Conservation (phyloP, 176 grass and related monocot genomes). For the Dendrocalamus sinicus region DNA sequence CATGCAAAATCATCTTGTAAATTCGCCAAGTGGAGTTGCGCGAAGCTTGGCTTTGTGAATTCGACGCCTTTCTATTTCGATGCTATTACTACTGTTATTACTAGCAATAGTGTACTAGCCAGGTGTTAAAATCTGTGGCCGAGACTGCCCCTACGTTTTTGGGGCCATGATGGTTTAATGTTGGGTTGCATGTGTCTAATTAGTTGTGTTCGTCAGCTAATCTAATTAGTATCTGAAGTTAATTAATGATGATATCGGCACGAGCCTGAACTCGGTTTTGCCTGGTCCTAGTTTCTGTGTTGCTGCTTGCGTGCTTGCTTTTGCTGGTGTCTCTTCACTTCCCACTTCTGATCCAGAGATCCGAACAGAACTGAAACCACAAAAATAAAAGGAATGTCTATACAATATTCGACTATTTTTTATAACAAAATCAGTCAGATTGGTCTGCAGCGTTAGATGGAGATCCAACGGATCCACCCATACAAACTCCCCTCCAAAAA, state of each 20-base stretch:
- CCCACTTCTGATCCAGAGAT: neutral
- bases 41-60: neutral
- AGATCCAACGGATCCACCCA: no score
- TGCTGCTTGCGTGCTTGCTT: neutral
- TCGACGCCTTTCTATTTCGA: neutral
- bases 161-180: neutral
- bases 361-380: neutral
- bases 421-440: no score
- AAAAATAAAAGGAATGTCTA: no score
- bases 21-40: constrained; percentile 20
- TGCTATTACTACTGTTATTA: neutral
- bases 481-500: no score
- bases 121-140: neutral
- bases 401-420: no score
- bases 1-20: constrained; percentile 30
- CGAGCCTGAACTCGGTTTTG: neutral
- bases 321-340: neutral
- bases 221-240: neutral
- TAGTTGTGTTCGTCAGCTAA: neutral
- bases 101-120: neutral
- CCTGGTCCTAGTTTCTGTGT: neutral
- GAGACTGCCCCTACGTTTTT: neutral
- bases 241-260: neutral
- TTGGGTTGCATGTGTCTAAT: neutral
- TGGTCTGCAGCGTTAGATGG: no score